phyloP scores from a whole-genome alignment of 1,284 basidiomycete genomes.

The Puccinia triticina region DNA sequence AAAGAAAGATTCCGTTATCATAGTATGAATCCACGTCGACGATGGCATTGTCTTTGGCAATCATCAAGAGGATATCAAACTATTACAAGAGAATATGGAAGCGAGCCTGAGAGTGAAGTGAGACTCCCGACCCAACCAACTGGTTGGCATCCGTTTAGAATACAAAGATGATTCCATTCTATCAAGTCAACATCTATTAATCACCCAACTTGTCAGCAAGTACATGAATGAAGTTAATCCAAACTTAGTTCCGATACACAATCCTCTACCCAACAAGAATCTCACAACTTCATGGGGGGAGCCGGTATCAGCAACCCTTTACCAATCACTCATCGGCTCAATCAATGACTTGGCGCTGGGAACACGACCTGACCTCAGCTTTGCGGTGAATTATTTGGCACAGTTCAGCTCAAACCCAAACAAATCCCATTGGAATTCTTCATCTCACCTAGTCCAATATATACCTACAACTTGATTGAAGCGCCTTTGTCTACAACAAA shows the following conservation, averaged over 20 bases:
- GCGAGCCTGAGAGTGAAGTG: background rate
- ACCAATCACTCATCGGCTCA: background rate
- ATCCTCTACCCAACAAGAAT: background rate
- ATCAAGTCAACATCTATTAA: background rate
- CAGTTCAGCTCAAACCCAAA: background rate
- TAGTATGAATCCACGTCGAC: conserved; percentile 29
- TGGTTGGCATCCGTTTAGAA: no score
- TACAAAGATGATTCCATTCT: no score
- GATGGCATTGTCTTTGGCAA: no score
- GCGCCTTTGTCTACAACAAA: background rate
- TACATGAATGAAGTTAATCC: background rate
- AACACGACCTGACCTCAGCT: background rate
- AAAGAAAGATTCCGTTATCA: background rate
- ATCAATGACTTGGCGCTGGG: background rate
- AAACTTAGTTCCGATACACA: background rate
- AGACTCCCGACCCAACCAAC: background rate
- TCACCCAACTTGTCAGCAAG: background rate
- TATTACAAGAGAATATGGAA: background rate
- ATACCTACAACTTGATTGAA: background rate
- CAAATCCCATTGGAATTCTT: no score
- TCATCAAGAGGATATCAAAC: background rate
- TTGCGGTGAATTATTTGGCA: background rate
- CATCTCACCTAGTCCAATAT: background rate
- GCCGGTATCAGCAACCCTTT: background rate
- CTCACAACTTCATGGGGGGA: no score